Conservation (phyloP, 1,284 basidiomycete genomes). For the Hemileia vastatrix region DNA sequence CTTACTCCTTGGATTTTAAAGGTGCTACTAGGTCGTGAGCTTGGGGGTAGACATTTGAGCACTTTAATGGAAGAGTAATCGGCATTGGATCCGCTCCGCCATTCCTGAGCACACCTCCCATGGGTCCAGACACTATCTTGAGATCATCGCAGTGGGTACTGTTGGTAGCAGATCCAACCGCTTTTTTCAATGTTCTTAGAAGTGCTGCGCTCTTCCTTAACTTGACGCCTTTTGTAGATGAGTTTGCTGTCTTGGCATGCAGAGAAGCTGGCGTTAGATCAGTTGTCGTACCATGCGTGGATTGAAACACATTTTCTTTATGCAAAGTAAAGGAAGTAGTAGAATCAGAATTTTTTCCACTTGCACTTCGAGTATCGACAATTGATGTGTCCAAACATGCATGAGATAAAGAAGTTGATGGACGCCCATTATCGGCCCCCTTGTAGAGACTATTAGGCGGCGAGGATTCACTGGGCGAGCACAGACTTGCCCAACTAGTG, state of each 20-base stretch:
- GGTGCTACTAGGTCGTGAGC: too few relatives aligned
- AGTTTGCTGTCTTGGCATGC: too few relatives aligned
- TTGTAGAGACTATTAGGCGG: neutral
- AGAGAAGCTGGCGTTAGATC: neutral
- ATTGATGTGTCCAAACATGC: too few relatives aligned
- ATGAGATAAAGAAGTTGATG: too few relatives aligned
- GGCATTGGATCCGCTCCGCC: constrained; percentile 1
- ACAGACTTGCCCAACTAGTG: constrained; percentile 1
- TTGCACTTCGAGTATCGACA: too few relatives aligned
- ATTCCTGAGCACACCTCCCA: neutral
- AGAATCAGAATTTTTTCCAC: too few relatives aligned
- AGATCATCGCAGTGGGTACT: too few relatives aligned
- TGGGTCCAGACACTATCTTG: neutral
- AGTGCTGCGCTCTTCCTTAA: neutral
- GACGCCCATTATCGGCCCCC: neutral
- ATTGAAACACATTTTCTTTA: too few relatives aligned
- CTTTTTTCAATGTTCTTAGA: neutral
- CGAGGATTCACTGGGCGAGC: neutral
- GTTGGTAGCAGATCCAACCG: neutral
- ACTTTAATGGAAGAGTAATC: neutral
- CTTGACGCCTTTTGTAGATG: neutral
- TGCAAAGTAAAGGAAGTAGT: too few relatives aligned
- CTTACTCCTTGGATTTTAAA: too few relatives aligned
- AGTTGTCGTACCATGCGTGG: too few relatives aligned
- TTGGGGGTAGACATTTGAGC: too few relatives aligned